phyloP scores from a whole-genome alignment of 371 early-diverging fungal genomes.

The Mortierella sp. region DNA sequence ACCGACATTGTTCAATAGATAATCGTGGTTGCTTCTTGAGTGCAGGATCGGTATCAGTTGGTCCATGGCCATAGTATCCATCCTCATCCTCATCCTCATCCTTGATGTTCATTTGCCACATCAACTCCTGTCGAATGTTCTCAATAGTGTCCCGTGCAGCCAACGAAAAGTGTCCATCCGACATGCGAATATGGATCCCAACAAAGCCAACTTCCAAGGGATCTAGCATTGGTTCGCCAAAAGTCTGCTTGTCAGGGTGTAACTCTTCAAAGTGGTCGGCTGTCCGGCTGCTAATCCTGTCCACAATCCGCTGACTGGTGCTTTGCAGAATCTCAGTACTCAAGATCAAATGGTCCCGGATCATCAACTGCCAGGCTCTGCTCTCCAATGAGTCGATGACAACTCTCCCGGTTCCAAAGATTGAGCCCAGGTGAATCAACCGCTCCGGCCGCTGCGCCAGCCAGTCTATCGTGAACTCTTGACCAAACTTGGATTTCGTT shows the following conservation, averaged over 20 bases:
- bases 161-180: conserved; percentile 52
- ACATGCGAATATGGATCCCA: conserved; percentile 50
- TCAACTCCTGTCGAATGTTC: conserved; percentile 38
- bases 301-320: conserved; percentile 37
- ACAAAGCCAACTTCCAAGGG: conserved; percentile 40
- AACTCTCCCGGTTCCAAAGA: conserved; percentile 67
- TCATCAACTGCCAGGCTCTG: conserved; percentile 35
- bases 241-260: neutral
- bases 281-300: conserved; percentile 21
- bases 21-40: conserved; percentile 19
- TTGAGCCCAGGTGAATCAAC: conserved; percentile 63
- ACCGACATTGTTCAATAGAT: conserved; percentile 38
- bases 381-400: conserved; percentile 57
- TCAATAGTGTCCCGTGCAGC: conserved; percentile 45
- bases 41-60: neutral
- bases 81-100: conserved; percentile 5
- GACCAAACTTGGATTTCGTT: conserved; percentile 46
- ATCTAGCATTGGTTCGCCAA: neutral
- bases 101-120: conserved; percentile 44
- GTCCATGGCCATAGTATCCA: neutral
- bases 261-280: neutral
- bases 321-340: conserved; percentile 39
- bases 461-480: conserved; percentile 58
- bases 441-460: conserved; percentile 57
- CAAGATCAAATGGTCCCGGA: conserved; percentile 36